Percentiles rank a stretch among this genome's conserved stretches.
Evolutionary conservation across 441 rosid genomes (phyloP).

Genomic region (Codiaeum variegatum): DNA sequence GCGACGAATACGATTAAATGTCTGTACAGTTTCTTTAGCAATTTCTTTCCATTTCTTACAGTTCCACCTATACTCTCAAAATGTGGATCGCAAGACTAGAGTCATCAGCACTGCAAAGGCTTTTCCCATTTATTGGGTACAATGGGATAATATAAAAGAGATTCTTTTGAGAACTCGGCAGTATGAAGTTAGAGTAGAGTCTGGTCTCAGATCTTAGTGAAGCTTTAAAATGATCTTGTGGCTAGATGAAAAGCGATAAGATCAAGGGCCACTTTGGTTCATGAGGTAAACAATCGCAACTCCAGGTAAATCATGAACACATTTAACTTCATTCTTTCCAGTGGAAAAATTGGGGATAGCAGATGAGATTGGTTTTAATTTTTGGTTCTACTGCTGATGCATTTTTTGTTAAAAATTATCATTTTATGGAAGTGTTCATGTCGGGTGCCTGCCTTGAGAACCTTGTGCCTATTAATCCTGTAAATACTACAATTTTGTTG

Average conservation of each 20-base stretch:
- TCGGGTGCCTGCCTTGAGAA: background rate
- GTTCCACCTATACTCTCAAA: conserved; percentile 8
- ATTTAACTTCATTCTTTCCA: background rate
- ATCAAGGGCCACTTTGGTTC: background rate
- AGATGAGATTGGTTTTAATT: background rate
- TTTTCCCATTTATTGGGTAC: background rate
- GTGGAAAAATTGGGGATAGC: too few relatives aligned
- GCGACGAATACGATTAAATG: background rate
- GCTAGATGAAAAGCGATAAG: conserved; percentile 1
- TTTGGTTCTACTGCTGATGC: background rate
- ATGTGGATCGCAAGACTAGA: conserved; percentile 1
- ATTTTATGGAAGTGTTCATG: too few relatives aligned
- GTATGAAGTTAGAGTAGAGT: background rate
- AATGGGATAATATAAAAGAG: background rate
- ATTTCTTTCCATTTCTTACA: background rate
- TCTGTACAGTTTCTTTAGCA: background rate
- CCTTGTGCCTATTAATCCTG: background rate
- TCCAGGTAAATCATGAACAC: background rate
- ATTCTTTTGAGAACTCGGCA: background rate
- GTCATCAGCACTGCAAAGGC: background rate
- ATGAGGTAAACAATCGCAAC: background rate
- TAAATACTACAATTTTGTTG: background rate
- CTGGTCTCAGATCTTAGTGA: conserved; percentile 1
- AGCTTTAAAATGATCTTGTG: background rate
- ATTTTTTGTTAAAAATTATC: background rate